A percentile compares a stretch with the other conserved stretches of the same genome.
Conservation (phyloP, 2,329 filamentous ascomycete genomes). For the Hymenoscyphus occultus region DNA sequence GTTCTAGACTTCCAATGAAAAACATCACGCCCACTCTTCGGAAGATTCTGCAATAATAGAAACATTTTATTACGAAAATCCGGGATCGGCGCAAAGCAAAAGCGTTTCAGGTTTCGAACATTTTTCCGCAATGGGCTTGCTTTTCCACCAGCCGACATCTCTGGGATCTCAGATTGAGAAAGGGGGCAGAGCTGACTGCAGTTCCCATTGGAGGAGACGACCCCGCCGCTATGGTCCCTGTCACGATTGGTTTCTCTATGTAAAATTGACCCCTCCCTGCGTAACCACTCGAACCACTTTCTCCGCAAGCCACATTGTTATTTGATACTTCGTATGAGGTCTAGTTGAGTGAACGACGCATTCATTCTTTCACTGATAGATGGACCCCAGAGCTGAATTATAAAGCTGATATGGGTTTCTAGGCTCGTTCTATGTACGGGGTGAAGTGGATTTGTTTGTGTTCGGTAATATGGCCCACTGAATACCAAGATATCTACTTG, state of each 20-base stretch:
- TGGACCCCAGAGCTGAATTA: too few relatives aligned
- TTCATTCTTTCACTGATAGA: too few relatives aligned
- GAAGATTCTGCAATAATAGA: background rate
- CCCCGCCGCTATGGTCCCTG: background rate
- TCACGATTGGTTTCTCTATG: background rate
- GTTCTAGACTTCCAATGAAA: background rate
- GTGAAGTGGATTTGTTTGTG: too few relatives aligned
- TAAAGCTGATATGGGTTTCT: too few relatives aligned
- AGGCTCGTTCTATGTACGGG: too few relatives aligned
- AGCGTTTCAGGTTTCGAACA: constrained; percentile 5
- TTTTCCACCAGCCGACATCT: constrained; percentile 8
- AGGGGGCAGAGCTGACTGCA: background rate
- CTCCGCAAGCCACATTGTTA: background rate
- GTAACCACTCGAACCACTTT: background rate
- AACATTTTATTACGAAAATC: background rate
- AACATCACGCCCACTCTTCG: background rate
- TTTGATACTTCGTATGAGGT: background rate
- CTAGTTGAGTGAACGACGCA: too few relatives aligned
- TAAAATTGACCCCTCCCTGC: background rate
- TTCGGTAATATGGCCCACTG: too few relatives aligned
- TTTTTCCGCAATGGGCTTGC: constrained; percentile 1
- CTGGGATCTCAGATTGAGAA: background rate
- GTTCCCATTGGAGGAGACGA: background rate
- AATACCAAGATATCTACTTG: too few relatives aligned
- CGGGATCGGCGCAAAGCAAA: background rate